Conservation (phyloP, 2,329 filamentous ascomycete species). For the Teratosphaeria nubilosa region DNA sequence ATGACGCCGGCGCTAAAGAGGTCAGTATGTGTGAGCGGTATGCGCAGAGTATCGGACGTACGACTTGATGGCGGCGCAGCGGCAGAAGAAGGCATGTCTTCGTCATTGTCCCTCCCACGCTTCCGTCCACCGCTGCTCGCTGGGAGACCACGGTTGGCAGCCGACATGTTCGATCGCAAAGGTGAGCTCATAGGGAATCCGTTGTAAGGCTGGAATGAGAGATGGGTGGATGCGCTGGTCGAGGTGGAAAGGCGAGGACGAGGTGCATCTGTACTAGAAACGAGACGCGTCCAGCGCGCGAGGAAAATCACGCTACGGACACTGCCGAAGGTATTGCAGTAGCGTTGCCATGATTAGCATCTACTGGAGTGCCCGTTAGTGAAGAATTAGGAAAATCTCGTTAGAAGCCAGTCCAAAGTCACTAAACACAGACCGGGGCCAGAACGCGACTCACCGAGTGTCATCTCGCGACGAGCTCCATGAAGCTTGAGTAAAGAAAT, state of each 20-base stretch:
- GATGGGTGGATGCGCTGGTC: background rate
- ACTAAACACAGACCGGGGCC: background rate
- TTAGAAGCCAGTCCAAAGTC: too few relatives aligned
- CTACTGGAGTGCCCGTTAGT: too few relatives aligned
- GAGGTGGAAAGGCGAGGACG: too few relatives aligned
- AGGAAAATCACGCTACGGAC: background rate
- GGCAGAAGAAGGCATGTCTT: constrained; percentile 47
- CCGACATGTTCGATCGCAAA: constrained; percentile 67
- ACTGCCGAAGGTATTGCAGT: background rate
- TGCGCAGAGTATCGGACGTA: constrained; percentile 31
- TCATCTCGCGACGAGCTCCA: background rate
- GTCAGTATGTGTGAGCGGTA: background rate
- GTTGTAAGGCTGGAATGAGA: background rate
- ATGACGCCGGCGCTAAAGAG: constrained; percentile 43
- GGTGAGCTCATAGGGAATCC: constrained; percentile 60
- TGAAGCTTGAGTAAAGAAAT: background rate
- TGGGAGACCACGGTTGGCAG: constrained; percentile 64
- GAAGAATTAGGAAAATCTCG: too few relatives aligned
- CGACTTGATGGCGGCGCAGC: constrained; percentile 53
- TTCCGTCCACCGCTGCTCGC: constrained; percentile 45
- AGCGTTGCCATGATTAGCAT: background rate
- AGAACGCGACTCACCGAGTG: background rate
- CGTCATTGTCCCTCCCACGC: constrained; percentile 55
- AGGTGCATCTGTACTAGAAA: background rate
- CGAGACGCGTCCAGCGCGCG: background rate